phyloP scores from a whole-genome alignment of 148 eudicot species.

The Tetragonia tetragonoides region DNA sequence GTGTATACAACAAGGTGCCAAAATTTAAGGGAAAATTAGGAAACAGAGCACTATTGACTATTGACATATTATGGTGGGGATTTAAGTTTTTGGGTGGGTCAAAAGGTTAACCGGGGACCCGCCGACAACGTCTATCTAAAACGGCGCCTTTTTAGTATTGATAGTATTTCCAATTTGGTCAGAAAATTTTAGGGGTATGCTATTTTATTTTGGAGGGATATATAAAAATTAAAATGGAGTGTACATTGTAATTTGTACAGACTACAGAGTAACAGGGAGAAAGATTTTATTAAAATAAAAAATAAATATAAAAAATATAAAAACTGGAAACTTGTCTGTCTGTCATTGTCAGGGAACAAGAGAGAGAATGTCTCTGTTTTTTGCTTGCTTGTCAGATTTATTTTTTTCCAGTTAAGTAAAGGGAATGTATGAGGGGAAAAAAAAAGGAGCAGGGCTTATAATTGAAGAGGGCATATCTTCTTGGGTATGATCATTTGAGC shows the following conservation, averaged over 20 bases:
- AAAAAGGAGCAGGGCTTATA: slow-evolving; percentile 1
- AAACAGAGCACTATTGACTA: slow-evolving; percentile 15
- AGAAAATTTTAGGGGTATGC: too few species aligned
- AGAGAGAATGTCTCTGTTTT: slow-evolving; percentile 24
- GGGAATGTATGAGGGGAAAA: background rate
- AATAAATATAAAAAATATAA: background rate
- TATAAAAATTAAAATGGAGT: too few species aligned
- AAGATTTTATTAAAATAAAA: background rate
- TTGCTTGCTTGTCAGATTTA: slow-evolving; percentile 2
- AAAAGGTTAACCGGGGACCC: slow-evolving; percentile 21
- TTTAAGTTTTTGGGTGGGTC: slow-evolving; percentile 20
- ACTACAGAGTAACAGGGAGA: background rate
- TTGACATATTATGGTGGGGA: background rate
- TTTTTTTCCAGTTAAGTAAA: too few species aligned
- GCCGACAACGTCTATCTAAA: slow-evolving; percentile 30
- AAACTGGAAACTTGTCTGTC: slow-evolving; percentile 21
- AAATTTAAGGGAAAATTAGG: slow-evolving; percentile 22
- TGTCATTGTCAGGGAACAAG: slow-evolving; percentile 26
- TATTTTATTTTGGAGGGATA: too few species aligned
- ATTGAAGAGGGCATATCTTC: slow-evolving; percentile 21
- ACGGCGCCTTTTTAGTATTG: slow-evolving; percentile 32
- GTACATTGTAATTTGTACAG: too few species aligned
- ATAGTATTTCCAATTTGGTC: background rate
- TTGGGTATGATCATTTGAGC: slow-evolving; percentile 16
- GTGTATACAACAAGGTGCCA: slow-evolving; percentile 21